These are phyloP conservation scores for Exserohilum rostratum DNA, from an alignment of 2,329 filamentous ascomycete genomes.

Conservation along the genomic window DNA sequence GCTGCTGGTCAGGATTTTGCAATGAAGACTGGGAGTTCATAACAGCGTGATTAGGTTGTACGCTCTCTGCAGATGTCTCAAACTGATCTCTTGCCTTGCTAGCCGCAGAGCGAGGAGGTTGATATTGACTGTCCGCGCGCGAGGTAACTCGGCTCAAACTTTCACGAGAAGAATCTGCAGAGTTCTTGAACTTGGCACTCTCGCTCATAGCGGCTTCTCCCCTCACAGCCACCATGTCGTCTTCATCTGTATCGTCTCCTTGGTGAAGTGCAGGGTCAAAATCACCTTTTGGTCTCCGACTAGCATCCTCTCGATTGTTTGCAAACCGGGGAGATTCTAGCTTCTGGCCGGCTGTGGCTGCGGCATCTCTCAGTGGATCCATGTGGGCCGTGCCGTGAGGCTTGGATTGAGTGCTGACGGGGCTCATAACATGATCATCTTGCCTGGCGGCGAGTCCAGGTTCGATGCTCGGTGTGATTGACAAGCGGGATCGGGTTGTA, in stretches of 20 bases:
- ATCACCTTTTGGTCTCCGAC: constrained; percentile 31
- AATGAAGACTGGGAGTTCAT: constrained; percentile 32
- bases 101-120: constrained; percentile 23
- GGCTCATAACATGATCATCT: constrained; percentile 37
- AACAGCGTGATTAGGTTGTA: constrained; percentile 27
- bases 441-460: constrained; percentile 26
- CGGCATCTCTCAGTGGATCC: constrained; percentile 26
- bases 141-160: constrained; percentile 27
- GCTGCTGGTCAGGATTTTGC: constrained; percentile 38
- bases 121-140: constrained; percentile 34
- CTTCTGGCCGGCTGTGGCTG: constrained; percentile 9
- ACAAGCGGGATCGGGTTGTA: constrained; percentile 39
- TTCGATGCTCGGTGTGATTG: constrained; percentile 32
- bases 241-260: constrained; percentile 44
- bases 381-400: constrained; percentile 24
- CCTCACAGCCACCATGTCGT: constrained; percentile 38
- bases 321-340: constrained; percentile 28
- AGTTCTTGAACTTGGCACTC: constrained; percentile 29
- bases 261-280: constrained; percentile 33
- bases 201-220: constrained; percentile 28
- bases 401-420: constrained; percentile 33
- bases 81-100: constrained; percentile 28
- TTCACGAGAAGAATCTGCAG: constrained; percentile 32
- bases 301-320: constrained; percentile 23
- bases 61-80: constrained; percentile 32